Evolutionary conservation across 768 basidiomycete genomes (phyloP).

Genomic region (Phallus indusiatus): DNA sequence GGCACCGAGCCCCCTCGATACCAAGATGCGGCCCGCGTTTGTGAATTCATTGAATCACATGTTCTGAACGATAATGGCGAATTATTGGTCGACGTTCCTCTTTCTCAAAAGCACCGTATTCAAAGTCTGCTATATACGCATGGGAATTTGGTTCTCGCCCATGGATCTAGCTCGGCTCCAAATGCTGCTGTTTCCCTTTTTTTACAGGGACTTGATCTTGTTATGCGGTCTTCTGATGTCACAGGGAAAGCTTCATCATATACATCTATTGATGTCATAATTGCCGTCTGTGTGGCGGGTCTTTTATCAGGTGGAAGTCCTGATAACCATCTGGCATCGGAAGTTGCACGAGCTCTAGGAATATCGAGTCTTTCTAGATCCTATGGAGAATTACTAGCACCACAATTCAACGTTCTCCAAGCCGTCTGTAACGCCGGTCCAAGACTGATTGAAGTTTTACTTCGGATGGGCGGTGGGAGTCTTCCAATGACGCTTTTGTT

Average conservation of each 20-base stretch:
- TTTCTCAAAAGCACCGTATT: constrained; percentile 30
- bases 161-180: constrained; percentile 19
- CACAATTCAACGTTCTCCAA: constrained; percentile 28
- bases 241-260: constrained; percentile 17
- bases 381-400: constrained; percentile 19
- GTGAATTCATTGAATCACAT: constrained; percentile 23
- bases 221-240: constrained; percentile 23
- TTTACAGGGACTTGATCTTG: constrained; percentile 33
- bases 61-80: constrained; percentile 17
- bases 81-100: constrained; percentile 17
- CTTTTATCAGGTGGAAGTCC: constrained; percentile 21
- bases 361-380: constrained; percentile 17
- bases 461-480: constrained; percentile 26
- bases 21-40: constrained; percentile 24
- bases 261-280: constrained; percentile 28
- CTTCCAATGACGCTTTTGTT: constrained; percentile 34
- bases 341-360: constrained; percentile 16
- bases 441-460: constrained; percentile 23
- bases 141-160: constrained; percentile 26
- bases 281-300: constrained; percentile 29
- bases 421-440: constrained; percentile 26
- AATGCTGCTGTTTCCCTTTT: constrained; percentile 26
- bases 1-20: constrained; percentile 14
- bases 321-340: constrained; percentile 15
- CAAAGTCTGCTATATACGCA: constrained; percentile 37